phyloP scores from a whole-genome alignment of 1,284 basidiomycete genomes.

The Macrocystidia cucumis region DNA sequence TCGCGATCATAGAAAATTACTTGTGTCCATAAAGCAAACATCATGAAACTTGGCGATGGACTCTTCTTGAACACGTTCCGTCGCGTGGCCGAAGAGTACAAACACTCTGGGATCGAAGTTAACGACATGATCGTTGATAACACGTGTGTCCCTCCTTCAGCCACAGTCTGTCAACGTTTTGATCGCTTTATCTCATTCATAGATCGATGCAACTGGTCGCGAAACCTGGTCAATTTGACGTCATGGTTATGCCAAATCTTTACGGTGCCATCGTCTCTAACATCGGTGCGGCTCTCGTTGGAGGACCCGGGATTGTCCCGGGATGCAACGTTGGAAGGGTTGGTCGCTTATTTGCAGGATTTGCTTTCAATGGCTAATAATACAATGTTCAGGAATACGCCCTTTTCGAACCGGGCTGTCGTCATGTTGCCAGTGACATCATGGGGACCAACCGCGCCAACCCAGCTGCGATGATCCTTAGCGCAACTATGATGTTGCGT shows the following conservation, averaged over 20 bases:
- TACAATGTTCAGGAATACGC: constrained; percentile 74
- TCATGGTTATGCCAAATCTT: constrained; percentile 98
- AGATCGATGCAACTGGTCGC: constrained; percentile 98
- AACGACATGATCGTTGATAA: constrained; percentile 99
- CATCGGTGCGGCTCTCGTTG: constrained; percentile 97
- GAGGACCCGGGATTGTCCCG: constrained; percentile 96
- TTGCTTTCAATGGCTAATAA: constrained; percentile 4
- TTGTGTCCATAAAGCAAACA: constrained; percentile 99
- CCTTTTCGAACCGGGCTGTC: constrained; percentile 97
- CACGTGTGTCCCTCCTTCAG: constrained; percentile 50
- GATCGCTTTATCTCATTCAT: constrained; percentile 5
- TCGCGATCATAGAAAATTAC: constrained; percentile 80
- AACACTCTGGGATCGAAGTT: constrained; percentile 84
- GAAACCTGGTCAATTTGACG: constrained; percentile 93
- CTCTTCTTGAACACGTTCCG: constrained; percentile 99
- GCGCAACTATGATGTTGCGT: constrained; percentile 97
- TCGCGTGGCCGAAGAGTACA: constrained; percentile 93
- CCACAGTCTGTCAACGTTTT: constrained; percentile 3
- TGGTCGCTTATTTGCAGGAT: constrained; percentile 18
- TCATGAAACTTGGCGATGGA: constrained; percentile 99
- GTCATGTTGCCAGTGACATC: constrained; percentile 97
- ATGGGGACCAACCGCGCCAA: constrained; percentile 98
- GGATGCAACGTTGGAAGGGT: constrained; percentile 97
- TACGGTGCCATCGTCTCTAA: constrained; percentile 98
- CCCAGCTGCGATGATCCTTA: constrained; percentile 97